A percentile compares a stretch with the other conserved stretches of the same genome.
phyloP scores from a whole-genome alignment of 768 basidiomycete species.

The Boletus subparvulus region DNA sequence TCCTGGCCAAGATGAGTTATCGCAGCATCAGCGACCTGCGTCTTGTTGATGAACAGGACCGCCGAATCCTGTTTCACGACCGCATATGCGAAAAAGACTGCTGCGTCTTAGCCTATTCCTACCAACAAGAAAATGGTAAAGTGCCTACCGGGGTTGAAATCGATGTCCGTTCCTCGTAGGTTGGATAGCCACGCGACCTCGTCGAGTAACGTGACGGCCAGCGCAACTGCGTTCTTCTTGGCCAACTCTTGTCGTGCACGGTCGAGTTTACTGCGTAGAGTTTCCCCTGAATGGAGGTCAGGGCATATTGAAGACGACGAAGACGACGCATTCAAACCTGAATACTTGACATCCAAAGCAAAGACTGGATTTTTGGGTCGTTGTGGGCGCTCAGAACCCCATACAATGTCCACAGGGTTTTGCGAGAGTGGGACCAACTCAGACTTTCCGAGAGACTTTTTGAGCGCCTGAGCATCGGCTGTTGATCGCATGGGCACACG shows the following conservation, averaged over 20 bases:
- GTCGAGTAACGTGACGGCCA: slow-evolving; percentile 87
- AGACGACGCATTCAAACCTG: slow-evolving; percentile 44
- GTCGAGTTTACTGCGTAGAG: slow-evolving; percentile 63
- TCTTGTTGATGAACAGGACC: slow-evolving; percentile 65
- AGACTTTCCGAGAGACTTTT: slow-evolving; percentile 59
- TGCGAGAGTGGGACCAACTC: slow-evolving; percentile 59
- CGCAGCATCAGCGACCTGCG: slow-evolving; percentile 44
- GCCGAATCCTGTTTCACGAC: slow-evolving; percentile 61
- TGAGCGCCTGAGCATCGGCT: slow-evolving; percentile 68
- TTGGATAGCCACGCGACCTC: slow-evolving; percentile 96
- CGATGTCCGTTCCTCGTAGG: slow-evolving; percentile 88
- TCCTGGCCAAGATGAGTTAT: slow-evolving; percentile 50
- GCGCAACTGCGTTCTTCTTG: slow-evolving; percentile 53
- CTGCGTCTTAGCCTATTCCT: neutral
- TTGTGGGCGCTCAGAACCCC: slow-evolving; percentile 64
- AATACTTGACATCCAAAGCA: slow-evolving; percentile 69
- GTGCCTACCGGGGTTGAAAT: slow-evolving; percentile 69
- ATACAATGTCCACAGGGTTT: slow-evolving; percentile 81
- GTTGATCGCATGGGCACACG: neutral
- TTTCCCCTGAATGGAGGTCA: slow-evolving; percentile 45
- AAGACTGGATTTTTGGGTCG: slow-evolving; percentile 69
- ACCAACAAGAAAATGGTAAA: neutral
- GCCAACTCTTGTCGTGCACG: slow-evolving; percentile 63
- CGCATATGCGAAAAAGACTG: slow-evolving; percentile 93
- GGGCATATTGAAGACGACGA: neutral